These are phyloP conservation scores for Strobilomyces dryophilus DNA, from an alignment of 768 basidiomycete species.

Conservation along the genomic window DNA sequence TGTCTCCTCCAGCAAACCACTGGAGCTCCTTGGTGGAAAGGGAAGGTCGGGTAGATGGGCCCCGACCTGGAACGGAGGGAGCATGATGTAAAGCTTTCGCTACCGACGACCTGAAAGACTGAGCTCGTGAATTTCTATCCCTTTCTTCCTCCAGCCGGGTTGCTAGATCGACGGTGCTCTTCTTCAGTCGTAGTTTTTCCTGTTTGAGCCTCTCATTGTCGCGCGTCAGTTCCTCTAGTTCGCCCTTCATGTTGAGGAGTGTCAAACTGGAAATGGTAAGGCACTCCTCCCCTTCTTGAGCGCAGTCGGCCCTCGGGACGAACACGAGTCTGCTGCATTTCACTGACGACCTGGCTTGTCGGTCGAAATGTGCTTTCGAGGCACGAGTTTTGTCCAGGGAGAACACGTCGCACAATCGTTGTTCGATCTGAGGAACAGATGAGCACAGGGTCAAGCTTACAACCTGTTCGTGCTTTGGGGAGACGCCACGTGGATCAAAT, in stretches of 20 bases:
- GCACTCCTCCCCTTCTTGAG: constrained; percentile 23
- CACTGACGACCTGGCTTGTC: constrained; percentile 52
- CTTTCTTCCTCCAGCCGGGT: constrained; percentile 12
- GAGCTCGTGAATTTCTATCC: background rate
- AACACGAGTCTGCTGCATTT: constrained; percentile 56
- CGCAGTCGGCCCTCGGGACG: constrained; percentile 31
- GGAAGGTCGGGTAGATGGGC: background rate
- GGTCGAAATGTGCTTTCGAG: constrained; percentile 38
- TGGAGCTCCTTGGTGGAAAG: background rate
- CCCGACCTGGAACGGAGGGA: background rate
- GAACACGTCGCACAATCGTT: constrained; percentile 42
- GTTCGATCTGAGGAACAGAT: constrained; percentile 37
- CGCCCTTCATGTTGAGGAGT: constrained; percentile 39
- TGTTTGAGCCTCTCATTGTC: constrained; percentile 22
- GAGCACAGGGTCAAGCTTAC: constrained; percentile 51
- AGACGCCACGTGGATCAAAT: constrained; percentile 53
- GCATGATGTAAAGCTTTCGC: background rate
- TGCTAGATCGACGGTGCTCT: constrained; percentile 15
- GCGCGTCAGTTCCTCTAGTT: constrained; percentile 35
- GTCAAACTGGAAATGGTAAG: constrained; percentile 48
- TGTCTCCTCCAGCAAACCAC: background rate
- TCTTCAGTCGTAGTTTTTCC: constrained; percentile 27
- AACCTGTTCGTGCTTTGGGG: constrained; percentile 46
- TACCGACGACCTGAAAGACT: background rate
- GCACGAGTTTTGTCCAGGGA: constrained; percentile 37